Evolutionary conservation across 352 stramenopile genomes (phyloP).

Genomic region (Globisporangium perplexum): DNA sequence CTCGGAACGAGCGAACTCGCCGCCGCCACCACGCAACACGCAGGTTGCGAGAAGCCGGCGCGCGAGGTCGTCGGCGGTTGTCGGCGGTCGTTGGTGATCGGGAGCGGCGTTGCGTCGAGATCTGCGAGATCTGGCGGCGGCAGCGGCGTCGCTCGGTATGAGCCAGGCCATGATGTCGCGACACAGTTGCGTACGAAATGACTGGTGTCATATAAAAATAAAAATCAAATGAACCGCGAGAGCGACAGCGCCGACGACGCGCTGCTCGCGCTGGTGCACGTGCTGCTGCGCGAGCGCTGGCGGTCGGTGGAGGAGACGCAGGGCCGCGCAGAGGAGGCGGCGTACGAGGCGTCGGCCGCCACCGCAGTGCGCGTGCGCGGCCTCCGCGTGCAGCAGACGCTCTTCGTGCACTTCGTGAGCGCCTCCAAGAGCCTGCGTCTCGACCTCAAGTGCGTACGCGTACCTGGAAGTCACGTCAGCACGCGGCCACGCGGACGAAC

Average conservation of each 20-base stretch:
- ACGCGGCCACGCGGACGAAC: background rate
- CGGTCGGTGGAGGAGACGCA: background rate
- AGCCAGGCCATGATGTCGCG: too few species aligned
- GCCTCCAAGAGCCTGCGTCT: slow-evolving; percentile 19
- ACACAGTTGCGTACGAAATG: too few species aligned
- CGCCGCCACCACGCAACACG: too few species aligned
- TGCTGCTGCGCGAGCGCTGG: slow-evolving; percentile 27
- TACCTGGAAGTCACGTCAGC: background rate
- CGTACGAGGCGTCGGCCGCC: background rate
- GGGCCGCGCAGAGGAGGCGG: background rate
- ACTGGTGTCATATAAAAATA: too few species aligned
- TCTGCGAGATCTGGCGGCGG: too few species aligned
- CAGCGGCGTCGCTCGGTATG: too few species aligned
- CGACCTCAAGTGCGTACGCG: slow-evolving; percentile 25
- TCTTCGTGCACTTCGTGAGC: slow-evolving; percentile 51
- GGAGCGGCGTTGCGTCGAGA: background rate
- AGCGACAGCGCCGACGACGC: slow-evolving; percentile 14
- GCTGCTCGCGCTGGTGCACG: slow-evolving; percentile 36
- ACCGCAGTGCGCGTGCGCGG: slow-evolving; percentile 23
- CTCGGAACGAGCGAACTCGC: too few species aligned
- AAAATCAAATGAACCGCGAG: too few species aligned
- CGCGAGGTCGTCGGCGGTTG: too few species aligned
- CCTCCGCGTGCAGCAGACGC: slow-evolving; percentile 22
- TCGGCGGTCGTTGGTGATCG: too few species aligned
- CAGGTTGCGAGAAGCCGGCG: too few species aligned